Base-by-base conservation (phyloP, 768 basidiomycete genomes). In the Rossbeevera mucosa region DNA sequence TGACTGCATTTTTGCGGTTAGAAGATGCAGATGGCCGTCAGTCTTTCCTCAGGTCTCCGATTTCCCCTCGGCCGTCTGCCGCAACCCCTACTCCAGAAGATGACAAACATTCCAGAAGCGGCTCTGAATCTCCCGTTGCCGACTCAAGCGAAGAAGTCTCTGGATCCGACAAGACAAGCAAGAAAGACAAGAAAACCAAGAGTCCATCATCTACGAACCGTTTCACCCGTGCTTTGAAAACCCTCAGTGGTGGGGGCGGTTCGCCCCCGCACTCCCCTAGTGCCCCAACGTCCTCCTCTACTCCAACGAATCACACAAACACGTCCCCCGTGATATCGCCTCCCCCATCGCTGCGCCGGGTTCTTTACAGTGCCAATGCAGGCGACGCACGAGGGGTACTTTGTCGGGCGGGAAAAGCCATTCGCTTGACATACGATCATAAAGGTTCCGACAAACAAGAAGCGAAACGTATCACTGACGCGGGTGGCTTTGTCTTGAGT, bases 401-500 rank as follows among this genome's bases (percentile, higher is more conserved):
- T 16, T 94, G 90, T 64, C 86, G 96, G 42, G 82, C 78, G 12
- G 96, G 96, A 25, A 88, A 83, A 60, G 96, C 93, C 5, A 85
- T 98, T 4, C 80, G 96, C 42, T 72, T 99, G 64, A 97, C 96
- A 18, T 98, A 99, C 66, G 96, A 99, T 66, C 96, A 99, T 76
- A 99, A 99, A 69, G 96, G 96, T 26, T 86, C 88, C 5, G 96
- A 99, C 68, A 86, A 88, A 63, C 93, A 95, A 68, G 96, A 99
- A 71, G 94, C 94, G 18, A 97, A 96, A 72, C 82, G 96, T 20
- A 98, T 99, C 67, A 94, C 81, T 45, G 96, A 98, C 64, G 96
- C 96, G 0, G 96, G 96, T 9, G 96, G 96, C 2, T 99, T 98
- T 65, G 94, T 99, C 20, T 86, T 99, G 89, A 95, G 95, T 64